phyloP scores from a whole-genome alignment of 192 early-diverging fungal species.

The Rhizophagus clarus region DNA sequence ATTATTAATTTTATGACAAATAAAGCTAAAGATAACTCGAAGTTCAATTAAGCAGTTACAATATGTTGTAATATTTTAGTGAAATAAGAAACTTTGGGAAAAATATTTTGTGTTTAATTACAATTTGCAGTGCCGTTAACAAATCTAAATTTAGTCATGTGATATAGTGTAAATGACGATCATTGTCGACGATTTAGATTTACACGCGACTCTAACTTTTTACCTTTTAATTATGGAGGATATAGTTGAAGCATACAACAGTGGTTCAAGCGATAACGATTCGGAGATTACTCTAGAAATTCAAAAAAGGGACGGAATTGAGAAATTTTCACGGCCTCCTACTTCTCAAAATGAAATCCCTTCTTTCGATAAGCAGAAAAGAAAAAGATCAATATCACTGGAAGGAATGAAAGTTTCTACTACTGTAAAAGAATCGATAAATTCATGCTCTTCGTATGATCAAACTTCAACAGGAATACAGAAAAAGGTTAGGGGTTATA shows the following conservation, averaged over 20 bases:
- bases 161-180: too few species aligned
- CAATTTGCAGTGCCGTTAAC: too few species aligned
- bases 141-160: too few species aligned
- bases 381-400: not conserved
- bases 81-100: too few species aligned
- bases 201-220: too few species aligned
- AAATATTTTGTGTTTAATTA: too few species aligned
- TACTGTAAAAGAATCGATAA: too few species aligned
- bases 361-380: not conserved
- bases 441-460: not conserved
- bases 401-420: not conserved
- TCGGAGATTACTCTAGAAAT: not conserved
- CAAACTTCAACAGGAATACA: not conserved
- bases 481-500: constrained; percentile 16
- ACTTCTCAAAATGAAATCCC: not conserved
- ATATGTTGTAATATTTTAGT: too few species aligned
- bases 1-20: too few species aligned
- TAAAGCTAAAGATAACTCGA: too few species aligned
- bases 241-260: not conserved
- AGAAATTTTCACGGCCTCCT: not conserved
- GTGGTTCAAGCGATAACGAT: not conserved
- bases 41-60: too few species aligned
- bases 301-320: not conserved
- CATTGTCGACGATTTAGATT: too few species aligned
- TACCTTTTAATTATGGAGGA: not conserved